Evolutionary conservation across 257 asterid genomes (phyloP).

Genomic region (Scutellaria barbata): DNA sequence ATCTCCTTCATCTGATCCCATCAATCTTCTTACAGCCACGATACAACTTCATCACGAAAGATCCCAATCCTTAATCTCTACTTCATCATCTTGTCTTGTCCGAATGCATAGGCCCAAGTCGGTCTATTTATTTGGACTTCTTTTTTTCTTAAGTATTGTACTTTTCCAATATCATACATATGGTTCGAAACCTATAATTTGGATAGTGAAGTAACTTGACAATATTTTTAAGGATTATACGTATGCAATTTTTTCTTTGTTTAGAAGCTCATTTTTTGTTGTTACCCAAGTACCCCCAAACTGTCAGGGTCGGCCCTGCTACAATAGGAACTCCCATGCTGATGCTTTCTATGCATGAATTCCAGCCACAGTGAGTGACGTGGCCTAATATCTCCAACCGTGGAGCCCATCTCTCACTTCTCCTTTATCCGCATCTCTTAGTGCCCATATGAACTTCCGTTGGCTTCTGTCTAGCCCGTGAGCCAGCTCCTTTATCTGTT

Average conservation of each 20-base stretch:
- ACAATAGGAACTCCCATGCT: conserved; percentile 50
- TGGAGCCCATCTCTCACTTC: conserved; percentile 59
- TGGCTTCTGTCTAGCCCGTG: conserved; percentile 39
- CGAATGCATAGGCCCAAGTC: conserved; percentile 63
- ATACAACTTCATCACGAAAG: conserved; percentile 28
- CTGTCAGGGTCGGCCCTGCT: no score
- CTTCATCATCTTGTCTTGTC: conserved; percentile 50
- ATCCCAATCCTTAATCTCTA: conserved; percentile 44
- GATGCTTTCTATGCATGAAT: conserved; percentile 57
- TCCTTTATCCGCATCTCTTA: conserved; percentile 48
- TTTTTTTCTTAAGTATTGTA: no score
- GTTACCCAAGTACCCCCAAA: no score
- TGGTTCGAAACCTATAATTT: no score
- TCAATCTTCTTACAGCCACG: conserved; percentile 35
- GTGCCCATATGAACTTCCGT: conserved; percentile 45
- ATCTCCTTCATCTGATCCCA: conserved; percentile 43
- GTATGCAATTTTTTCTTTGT: no score
- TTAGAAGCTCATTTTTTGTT: no score
- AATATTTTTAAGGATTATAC: no score
- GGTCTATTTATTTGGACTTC: no score
- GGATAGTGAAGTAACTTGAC: no score
- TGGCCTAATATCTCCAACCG: conserved; percentile 53
- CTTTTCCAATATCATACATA: no score
- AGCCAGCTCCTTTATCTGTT: conserved; percentile 51
- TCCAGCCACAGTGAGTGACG: conserved; percentile 60